These are phyloP conservation scores for Betula pendula DNA, from an alignment of 306 rosid species.

Conservation along the genomic window DNA sequence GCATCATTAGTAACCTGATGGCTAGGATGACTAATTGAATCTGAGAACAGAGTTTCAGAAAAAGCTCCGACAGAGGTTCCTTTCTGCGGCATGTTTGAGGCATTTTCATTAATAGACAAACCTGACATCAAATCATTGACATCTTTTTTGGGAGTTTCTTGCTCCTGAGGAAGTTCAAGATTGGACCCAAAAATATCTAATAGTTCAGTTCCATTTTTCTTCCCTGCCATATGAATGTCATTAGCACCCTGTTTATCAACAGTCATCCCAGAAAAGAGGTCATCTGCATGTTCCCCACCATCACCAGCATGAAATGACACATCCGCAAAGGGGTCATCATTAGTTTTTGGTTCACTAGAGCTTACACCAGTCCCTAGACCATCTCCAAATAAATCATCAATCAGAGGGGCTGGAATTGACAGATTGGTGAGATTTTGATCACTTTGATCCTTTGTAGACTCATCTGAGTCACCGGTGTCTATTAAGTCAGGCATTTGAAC, in stretches of 20 bases:
- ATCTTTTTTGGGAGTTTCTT: constrained; percentile 43
- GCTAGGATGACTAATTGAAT: constrained; percentile 36
- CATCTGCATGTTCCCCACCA: constrained; percentile 57
- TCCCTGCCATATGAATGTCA: constrained; percentile 38
- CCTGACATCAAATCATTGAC: constrained; percentile 63
- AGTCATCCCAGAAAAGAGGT: constrained; percentile 83
- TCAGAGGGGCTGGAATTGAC: constrained; percentile 51
- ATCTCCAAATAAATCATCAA: constrained; percentile 91
- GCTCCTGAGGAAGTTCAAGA: constrained; percentile 36
- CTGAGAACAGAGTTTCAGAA: constrained; percentile 55
- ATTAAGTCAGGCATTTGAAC: constrained; percentile 79
- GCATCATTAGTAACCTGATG: constrained; percentile 41
- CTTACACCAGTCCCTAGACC: constrained; percentile 40
- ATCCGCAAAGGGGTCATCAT: constrained; percentile 92
- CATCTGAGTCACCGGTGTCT: constrained; percentile 74
- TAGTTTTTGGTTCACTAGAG: constrained; percentile 51
- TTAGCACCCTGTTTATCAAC: constrained; percentile 51
- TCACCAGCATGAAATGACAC: constrained; percentile 76
- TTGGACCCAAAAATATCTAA: constrained; percentile 72
- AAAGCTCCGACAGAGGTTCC: constrained; percentile 41
- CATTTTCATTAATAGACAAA: constrained; percentile 59
- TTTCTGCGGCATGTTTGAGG: constrained; percentile 48
- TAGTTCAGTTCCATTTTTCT: constrained; percentile 46
- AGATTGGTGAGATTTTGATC: constrained; percentile 47
- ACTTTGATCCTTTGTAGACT: constrained; percentile 35